These are phyloP conservation scores for Eutypella sp. DNA, from an alignment of 2,329 filamentous ascomycete species.

Conservation along the genomic window DNA sequence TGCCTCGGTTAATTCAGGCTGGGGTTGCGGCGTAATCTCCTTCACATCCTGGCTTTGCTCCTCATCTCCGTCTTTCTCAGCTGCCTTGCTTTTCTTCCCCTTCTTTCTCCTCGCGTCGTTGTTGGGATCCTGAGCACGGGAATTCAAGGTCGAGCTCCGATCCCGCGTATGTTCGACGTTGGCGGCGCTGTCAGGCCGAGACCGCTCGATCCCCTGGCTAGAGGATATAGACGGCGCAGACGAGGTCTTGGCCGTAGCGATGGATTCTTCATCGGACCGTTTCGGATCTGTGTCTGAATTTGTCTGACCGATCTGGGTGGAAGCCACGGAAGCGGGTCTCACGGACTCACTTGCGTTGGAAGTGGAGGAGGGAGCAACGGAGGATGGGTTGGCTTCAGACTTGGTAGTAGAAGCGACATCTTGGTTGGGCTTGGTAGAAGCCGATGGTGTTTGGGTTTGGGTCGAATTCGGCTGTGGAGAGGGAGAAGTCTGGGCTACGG, in stretches of 20 bases:
- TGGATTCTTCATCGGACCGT: background rate
- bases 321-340: constrained; percentile 15
- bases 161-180: constrained; percentile 41
- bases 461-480: constrained; percentile 25
- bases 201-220: constrained; percentile 13
- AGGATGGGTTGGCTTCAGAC: constrained; percentile 27
- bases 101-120: constrained; percentile 59
- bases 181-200: background rate
- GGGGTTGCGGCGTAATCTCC: constrained; percentile 54
- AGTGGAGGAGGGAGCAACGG: constrained; percentile 30
- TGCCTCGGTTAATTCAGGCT: constrained; percentile 70
- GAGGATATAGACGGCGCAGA: constrained; percentile 11
- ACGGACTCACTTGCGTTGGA: constrained; percentile 30
- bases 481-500: constrained; percentile 31
- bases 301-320: background rate
- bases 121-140: constrained; percentile 65
- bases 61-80: constrained; percentile 50
- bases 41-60: constrained; percentile 47
- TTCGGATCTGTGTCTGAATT: background rate
- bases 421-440: constrained; percentile 27
- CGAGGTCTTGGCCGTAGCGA: background rate
- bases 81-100: constrained; percentile 55
- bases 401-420: constrained; percentile 29
- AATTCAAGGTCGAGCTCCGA: constrained; percentile 57
- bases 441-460: constrained; percentile 25